Percentiles rank a stretch among this genome's conserved stretches.
phyloP scores from a whole-genome alignment of 805 yeast species.

The Saccharomycopsis sp. region DNA sequence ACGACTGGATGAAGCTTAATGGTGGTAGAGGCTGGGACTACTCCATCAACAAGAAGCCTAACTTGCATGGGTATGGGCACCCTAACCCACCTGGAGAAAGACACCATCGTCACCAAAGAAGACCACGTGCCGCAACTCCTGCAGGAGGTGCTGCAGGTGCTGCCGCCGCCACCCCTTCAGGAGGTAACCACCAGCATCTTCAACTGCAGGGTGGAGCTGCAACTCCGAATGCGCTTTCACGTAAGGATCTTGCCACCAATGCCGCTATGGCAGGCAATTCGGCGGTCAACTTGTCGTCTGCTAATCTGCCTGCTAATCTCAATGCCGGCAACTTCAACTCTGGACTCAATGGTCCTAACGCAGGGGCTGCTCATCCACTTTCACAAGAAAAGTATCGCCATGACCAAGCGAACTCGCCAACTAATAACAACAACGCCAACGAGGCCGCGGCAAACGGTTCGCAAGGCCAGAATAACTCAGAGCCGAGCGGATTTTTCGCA shows the following conservation, averaged over 20 bases:
- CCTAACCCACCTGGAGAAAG: slow-evolving; percentile 40
- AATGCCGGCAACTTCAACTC: background rate
- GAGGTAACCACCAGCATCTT: background rate
- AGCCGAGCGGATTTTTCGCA: slow-evolving; percentile 8
- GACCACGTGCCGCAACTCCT: background rate
- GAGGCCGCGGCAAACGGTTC: background rate
- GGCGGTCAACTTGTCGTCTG: background rate
- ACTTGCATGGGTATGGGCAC: slow-evolving; percentile 76
- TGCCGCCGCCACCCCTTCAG: background rate
- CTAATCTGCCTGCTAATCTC: background rate
- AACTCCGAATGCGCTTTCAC: background rate
- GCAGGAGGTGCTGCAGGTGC: background rate
- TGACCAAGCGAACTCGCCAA: background rate
- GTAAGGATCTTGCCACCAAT: background rate
- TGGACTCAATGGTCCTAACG: background rate
- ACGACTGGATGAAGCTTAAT: slow-evolving; percentile 78
- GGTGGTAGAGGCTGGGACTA: slow-evolving; percentile 82
- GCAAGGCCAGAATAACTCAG: slow-evolving; percentile 9
- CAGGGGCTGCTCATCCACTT: background rate
- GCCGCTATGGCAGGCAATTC: background rate
- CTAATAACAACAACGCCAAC: background rate
- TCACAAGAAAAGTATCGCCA: background rate
- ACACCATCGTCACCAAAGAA: slow-evolving; percentile 19
- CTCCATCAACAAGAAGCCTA: slow-evolving; percentile 66
- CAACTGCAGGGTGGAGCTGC: background rate